Conservation (phyloP, 2,329 filamentous ascomycete species). For the Diplodia seriata region DNA sequence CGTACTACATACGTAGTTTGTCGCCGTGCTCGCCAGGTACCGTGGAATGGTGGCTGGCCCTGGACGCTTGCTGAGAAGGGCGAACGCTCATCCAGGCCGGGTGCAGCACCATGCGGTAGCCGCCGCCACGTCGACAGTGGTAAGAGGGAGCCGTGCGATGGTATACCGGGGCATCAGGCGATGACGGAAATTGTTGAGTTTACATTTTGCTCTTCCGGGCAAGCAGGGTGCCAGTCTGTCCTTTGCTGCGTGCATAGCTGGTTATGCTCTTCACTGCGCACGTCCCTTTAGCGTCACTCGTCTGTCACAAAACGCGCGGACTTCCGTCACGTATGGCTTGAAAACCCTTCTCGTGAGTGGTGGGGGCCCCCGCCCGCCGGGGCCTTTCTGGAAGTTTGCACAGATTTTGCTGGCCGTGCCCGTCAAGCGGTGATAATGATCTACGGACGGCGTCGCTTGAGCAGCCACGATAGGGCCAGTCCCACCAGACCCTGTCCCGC, state of each 20-base stretch:
- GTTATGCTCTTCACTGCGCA: constrained; percentile 31
- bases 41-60: constrained; percentile 4
- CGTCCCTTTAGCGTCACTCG: constrained; percentile 6
- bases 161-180: constrained; percentile 27
- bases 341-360: constrained; percentile 24
- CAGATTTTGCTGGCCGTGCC: constrained; percentile 33
- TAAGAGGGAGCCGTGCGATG: constrained; percentile 30
- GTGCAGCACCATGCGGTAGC: constrained; percentile 1
- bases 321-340: constrained; percentile 23
- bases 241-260: constrained; percentile 15
- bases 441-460: constrained; percentile 25
- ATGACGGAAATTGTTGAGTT: constrained; percentile 31
- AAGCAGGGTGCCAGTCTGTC: constrained; percentile 26
- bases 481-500: constrained; percentile 26
- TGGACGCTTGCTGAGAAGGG: background rate
- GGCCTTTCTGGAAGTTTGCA: constrained; percentile 32
- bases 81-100: background rate
- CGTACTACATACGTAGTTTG: background rate
- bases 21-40: background rate
- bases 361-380: constrained; percentile 24
- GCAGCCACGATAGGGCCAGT: constrained; percentile 19
- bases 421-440: constrained; percentile 27
- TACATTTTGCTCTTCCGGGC: constrained; percentile 31
- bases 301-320: constrained; percentile 30
- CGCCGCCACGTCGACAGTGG: constrained; percentile 18